phyloP scores from a whole-genome alignment of 2,329 filamentous ascomycete species.

The Colletotrichum brevisporum region DNA sequence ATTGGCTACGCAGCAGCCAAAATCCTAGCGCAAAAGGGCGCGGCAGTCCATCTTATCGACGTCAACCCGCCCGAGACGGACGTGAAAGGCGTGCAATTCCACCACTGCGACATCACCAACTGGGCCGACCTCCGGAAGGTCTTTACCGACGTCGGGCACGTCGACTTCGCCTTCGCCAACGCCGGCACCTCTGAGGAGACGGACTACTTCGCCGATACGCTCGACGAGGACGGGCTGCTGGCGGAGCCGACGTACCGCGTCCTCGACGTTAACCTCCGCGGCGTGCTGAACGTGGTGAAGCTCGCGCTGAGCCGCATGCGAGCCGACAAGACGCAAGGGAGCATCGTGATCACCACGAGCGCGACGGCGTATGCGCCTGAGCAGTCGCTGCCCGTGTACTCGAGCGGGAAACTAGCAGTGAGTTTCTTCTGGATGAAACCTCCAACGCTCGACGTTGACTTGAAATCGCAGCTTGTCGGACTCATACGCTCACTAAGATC shows the following conservation, averaged over 20 bases:
- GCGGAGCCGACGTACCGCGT: conserved; percentile 40
- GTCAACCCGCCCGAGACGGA: conserved; percentile 22
- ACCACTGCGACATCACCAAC: conserved; percentile 46
- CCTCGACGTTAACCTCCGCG: conserved; percentile 53
- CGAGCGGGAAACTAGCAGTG: conserved; percentile 23
- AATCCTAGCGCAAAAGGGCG: conserved; percentile 47
- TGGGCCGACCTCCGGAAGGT: conserved; percentile 46
- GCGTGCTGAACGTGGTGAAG: conserved; percentile 50
- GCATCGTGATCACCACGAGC: conserved; percentile 56
- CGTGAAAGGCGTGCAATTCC: conserved; percentile 40
- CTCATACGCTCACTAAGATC: conserved; percentile 52
- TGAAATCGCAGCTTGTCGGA: conserved; percentile 38
- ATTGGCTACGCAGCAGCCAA: conserved; percentile 51
- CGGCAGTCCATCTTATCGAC: conserved; percentile 49
- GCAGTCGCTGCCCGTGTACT: conserved; percentile 52
- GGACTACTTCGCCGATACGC: conserved; percentile 50
- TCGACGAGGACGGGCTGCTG: conserved; percentile 46
- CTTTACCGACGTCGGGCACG: conserved; percentile 43
- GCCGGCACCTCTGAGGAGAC: conserved; percentile 50
- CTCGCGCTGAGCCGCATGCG: conserved; percentile 49
- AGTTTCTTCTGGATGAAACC: too few species aligned
- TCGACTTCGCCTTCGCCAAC: conserved; percentile 53
- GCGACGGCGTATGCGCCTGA: conserved; percentile 55
- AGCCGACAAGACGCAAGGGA: conserved; percentile 44
- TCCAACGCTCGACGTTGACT: too few species aligned